Evolutionary conservation across 2,329 filamentous ascomycete species (phyloP), one percentile per base, ranked within the genome.

Genomic region (Emydomyces testavorans): DNA sequence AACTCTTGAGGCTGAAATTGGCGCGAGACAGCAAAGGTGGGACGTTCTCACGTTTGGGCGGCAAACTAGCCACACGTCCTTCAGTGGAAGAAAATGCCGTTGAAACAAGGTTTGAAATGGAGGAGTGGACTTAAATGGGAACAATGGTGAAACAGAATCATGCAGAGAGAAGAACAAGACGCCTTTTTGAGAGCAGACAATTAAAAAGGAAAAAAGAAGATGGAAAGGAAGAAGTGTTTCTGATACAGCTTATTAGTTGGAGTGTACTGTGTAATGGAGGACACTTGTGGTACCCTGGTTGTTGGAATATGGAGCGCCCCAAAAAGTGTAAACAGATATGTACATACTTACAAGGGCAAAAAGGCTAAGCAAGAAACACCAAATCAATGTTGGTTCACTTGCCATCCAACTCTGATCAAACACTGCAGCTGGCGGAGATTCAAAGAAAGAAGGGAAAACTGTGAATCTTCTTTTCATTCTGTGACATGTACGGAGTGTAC

Each of bases 181-280:
- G 35, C n/a, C n/a, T n/a, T n/a, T n/a, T n/a, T 36, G 35, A 24
- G 29, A 21, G n/a, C n/a, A 20, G 23, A 28, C 13, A 26, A 23
- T 8, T n/a, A 38, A 45, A 32, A 39, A 37, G 3, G 26, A 31
- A 45, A n/a, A 41, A 55, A 75, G 57, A 56, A 85, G 59, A 60
- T 92, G 71, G 62, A 26, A 15, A 13, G 8, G 24, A 42, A 32
- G 21, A 29, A 34, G 40, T 7, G 4, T 16, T 21, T 43, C 11
- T 32, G 40, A 34, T 23, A 13, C 28, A 43, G 8, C 28, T 28
- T 21, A 13, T 15, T 23, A n/a, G n/a, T n/a, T n/a, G n/a, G n/a
- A n/a, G n/a, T 15, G 10, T 7, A n/a, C 11, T 23, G 36, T 29
- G 4, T 18, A 21, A 45, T 45, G 42, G 42, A 37, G 10, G n/a